Evolutionary conservation across 805 yeast species (phyloP).

Genomic region (Wickerhamiella parazyma): DNA sequence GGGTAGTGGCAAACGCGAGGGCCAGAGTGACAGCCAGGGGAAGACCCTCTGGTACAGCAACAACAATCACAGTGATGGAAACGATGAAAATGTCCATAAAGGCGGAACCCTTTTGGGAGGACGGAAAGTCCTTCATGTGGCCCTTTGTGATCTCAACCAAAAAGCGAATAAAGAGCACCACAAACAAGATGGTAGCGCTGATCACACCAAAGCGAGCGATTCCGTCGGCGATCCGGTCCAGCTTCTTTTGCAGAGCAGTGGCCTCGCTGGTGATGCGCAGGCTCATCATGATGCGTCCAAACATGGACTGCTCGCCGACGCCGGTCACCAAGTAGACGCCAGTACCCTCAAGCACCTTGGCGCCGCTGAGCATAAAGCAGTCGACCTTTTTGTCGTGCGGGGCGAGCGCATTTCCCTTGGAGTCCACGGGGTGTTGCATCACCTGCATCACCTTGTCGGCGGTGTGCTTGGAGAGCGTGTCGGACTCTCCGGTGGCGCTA

Average conservation of each 20-base stretch:
- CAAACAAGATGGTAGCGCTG: constrained; percentile 69
- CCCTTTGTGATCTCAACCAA: constrained; percentile 39
- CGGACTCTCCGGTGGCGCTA: constrained; percentile 86
- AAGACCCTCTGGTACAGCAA: constrained; percentile 98
- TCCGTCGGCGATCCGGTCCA: constrained; percentile 74
- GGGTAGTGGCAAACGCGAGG: constrained; percentile 91
- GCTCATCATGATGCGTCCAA: constrained; percentile 83
- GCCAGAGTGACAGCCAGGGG: constrained; percentile 96
- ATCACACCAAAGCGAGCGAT: constrained; percentile 88
- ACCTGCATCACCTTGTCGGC: constrained; percentile 30
- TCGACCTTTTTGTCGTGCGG: constrained; percentile 39
- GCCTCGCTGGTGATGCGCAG: constrained; percentile 61
- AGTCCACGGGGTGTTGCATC: constrained; percentile 23
- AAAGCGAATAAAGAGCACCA: constrained; percentile 67
- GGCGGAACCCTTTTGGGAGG: constrained; percentile 70
- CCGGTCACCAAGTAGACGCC: constrained; percentile 81
- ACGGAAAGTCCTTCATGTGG: constrained; percentile 29
- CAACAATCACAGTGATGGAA: constrained; percentile 85
- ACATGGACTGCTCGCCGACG: constrained; percentile 77
- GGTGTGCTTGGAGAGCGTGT: constrained; percentile 58
- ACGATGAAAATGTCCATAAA: constrained; percentile 80
- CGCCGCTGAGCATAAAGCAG: constrained; percentile 81
- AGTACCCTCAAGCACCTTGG: constrained; percentile 73
- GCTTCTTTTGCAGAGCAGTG: constrained; percentile 79
- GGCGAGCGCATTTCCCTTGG: constrained; percentile 17